Conservation (phyloP, 805 yeast genomes). For the Komagataella populi region DNA sequence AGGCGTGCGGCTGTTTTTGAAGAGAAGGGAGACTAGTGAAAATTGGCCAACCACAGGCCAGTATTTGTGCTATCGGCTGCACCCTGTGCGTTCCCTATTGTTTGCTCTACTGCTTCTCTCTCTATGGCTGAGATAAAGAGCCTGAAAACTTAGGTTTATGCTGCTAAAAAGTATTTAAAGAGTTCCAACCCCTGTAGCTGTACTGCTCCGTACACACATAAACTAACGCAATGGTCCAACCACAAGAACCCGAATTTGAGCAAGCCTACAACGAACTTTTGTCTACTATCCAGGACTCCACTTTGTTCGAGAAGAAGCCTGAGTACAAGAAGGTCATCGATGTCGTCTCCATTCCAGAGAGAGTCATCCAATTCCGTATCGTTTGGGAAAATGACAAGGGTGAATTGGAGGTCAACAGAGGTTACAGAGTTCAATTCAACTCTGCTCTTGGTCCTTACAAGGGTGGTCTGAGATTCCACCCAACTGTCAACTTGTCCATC, state of each 20-base stretch:
- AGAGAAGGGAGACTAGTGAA: neutral
- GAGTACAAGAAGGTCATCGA: slow-evolving; percentile 80
- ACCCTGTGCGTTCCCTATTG: neutral
- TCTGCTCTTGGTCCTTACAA: slow-evolving; percentile 98
- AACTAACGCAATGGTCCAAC: slow-evolving; percentile 45
- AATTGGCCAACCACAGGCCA: neutral
- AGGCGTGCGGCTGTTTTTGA: neutral
- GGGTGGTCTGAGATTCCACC: slow-evolving; percentile 98
- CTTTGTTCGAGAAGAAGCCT: slow-evolving; percentile 81
- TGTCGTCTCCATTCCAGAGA: slow-evolving; percentile 89
- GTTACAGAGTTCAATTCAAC: slow-evolving; percentile 97
- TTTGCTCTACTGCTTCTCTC: neutral
- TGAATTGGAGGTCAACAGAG: slow-evolving; percentile 84
- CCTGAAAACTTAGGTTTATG: neutral
- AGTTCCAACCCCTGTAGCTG: neutral
- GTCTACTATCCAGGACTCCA: slow-evolving; percentile 80
- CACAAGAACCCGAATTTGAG: slow-evolving; percentile 95
- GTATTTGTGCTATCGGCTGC: neutral
- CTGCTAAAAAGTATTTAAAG: neutral
- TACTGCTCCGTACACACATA: neutral
- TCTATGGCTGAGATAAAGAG: neutral
- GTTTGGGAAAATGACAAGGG: slow-evolving; percentile 96
- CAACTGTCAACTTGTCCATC: slow-evolving; percentile 88
- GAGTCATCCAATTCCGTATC: slow-evolving; percentile 93
- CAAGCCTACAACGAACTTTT: slow-evolving; percentile 95